phyloP scores from a whole-genome alignment of 1,139 yeast genomes.

The Pichia norvegensis region DNA sequence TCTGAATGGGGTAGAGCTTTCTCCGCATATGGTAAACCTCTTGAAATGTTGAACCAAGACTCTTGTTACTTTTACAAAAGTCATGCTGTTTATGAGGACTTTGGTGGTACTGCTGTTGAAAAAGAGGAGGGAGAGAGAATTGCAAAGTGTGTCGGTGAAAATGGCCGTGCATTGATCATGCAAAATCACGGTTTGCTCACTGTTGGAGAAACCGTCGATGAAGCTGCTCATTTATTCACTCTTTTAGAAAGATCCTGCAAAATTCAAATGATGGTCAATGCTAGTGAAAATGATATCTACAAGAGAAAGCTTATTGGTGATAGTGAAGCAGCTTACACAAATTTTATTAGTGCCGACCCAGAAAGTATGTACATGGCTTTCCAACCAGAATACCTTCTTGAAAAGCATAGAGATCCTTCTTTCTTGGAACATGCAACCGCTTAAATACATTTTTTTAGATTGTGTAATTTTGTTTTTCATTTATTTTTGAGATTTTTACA shows the following conservation, averaged over 20 bases:
- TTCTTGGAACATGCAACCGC: conserved; percentile 4
- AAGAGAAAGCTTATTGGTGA: conserved; percentile 41
- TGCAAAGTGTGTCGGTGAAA: conserved; percentile 59
- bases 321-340: conserved; percentile 65
- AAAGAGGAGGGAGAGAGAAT: conserved; percentile 60
- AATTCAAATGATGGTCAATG: conserved; percentile 61
- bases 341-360: conserved; percentile 52
- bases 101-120: conserved; percentile 77
- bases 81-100: conserved; percentile 58
- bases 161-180: conserved; percentile 51
- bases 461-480: too few relatives aligned
- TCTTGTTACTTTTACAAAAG: conserved; percentile 58
- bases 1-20: conserved; percentile 69
- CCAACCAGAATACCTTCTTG: conserved; percentile 30
- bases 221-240: conserved; percentile 68
- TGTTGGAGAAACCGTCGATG: conserved; percentile 71
- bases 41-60: conserved; percentile 79
- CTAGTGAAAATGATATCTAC: conserved; percentile 34
- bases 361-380: conserved; percentile 66
- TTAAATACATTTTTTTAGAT: too few relatives aligned
- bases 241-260: conserved; percentile 64
- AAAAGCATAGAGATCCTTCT: conserved; percentile 12
- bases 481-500: too few relatives aligned
- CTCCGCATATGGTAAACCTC: conserved; percentile 59
- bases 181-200: conserved; percentile 77